Evolutionary conservation across 148 eudicot genomes (phyloP).

Genomic region (Arctostaphylos glauca): DNA sequence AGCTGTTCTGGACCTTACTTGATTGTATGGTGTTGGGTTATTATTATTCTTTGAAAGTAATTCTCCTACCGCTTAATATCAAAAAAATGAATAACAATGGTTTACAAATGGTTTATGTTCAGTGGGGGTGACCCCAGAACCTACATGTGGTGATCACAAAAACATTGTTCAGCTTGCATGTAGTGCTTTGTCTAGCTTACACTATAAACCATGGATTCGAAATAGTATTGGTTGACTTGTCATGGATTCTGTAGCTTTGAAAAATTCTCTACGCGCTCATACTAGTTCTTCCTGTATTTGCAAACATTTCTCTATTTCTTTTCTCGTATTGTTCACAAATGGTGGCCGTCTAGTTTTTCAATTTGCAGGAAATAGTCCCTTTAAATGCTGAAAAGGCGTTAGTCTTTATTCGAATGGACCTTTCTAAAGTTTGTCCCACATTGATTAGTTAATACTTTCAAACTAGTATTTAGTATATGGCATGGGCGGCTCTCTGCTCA

Average conservation of each 20-base stretch:
- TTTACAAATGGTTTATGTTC: not conserved
- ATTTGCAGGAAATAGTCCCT: slow-evolving; percentile 72
- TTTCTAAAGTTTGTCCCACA: not conserved
- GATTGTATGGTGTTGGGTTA: no score
- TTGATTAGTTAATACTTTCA: no score
- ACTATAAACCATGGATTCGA: not conserved
- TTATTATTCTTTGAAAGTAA: no score
- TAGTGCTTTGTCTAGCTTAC: not conserved
- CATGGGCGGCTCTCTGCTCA: no score
- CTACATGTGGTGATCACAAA: not conserved
- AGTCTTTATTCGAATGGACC: slow-evolving; percentile 14
- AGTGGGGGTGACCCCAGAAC: not conserved
- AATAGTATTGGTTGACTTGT: not conserved
- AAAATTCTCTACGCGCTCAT: not conserved
- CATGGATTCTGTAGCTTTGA: not conserved
- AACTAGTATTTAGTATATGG: no score
- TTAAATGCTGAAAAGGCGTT: slow-evolving; percentile 68
- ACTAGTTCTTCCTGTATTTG: not conserved
- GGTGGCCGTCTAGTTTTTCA: slow-evolving; percentile 5
- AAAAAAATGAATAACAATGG: not conserved
- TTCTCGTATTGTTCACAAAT: not conserved
- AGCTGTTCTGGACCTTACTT: no score
- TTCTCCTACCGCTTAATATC: no score
- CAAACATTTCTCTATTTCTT: not conserved
- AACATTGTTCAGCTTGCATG: not conserved